A percentile compares a stretch with the other conserved stretches of the same genome.
Evolutionary conservation across 2,329 filamentous ascomycete species (phyloP).

Genomic region (Kalaharituber pfeilii): DNA sequence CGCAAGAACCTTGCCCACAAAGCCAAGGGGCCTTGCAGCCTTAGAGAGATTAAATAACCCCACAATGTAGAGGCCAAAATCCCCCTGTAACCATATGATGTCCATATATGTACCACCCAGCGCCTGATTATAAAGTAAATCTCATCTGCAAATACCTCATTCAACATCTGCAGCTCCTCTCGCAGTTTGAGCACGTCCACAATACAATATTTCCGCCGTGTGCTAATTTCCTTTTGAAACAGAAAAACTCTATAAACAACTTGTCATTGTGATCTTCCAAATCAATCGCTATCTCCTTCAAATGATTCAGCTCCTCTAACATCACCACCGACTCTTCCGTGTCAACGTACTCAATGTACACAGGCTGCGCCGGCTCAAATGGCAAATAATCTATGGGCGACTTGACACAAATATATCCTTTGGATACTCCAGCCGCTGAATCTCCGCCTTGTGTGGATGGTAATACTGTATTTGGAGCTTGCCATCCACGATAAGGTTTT

Average conservation of each 20-base stretch:
- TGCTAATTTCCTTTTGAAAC: slow-evolving; percentile 97
- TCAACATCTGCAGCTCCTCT: slow-evolving; percentile 70
- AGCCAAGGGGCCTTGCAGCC: slow-evolving; percentile 58
- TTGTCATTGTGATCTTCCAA: slow-evolving; percentile 88
- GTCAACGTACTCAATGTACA: slow-evolving; percentile 75
- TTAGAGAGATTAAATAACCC: slow-evolving; percentile 90
- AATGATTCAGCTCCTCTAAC: slow-evolving; percentile 66
- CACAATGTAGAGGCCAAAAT: slow-evolving; percentile 83
- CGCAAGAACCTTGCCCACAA: slow-evolving; percentile 63
- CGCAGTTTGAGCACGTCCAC: slow-evolving; percentile 83
- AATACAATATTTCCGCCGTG: slow-evolving; percentile 86
- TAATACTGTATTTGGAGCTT: slow-evolving; percentile 33
- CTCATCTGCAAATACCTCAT: slow-evolving; percentile 64
- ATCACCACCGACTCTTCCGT: slow-evolving; percentile 65
- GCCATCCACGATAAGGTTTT: slow-evolving; percentile 57
- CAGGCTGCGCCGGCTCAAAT: slow-evolving; percentile 59
- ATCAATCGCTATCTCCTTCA: slow-evolving; percentile 83
- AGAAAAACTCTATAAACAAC: slow-evolving; percentile 75
- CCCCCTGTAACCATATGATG: slow-evolving; percentile 88
- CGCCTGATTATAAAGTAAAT: slow-evolving; percentile 35
- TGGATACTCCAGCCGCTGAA: slow-evolving; percentile 57
- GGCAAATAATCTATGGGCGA: slow-evolving; percentile 62
- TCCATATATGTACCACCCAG: slow-evolving; percentile 93
- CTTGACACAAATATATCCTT: slow-evolving; percentile 42
- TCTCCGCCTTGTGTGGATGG: slow-evolving; percentile 81